Percentiles rank a stretch among this genome's conserved stretches.
Conservation (phyloP, 2,329 filamentous ascomycete genomes). For the Berkeleyomyces rouxiae region DNA sequence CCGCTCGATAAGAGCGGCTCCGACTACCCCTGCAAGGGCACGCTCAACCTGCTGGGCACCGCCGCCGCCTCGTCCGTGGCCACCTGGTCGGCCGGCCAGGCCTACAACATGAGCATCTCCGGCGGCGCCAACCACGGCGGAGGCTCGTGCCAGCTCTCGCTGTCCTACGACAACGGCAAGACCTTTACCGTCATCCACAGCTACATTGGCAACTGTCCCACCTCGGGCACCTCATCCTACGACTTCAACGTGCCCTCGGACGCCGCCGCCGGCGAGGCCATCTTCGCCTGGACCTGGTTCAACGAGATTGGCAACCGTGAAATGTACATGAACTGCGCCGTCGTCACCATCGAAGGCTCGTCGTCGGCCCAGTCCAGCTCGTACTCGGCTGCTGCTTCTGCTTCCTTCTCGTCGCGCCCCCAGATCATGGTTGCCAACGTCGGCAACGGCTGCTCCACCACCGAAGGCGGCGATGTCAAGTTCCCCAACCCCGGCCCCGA, state of each 20-base stretch:
- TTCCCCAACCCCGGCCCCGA: constrained; percentile 51
- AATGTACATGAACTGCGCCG: constrained; percentile 77
- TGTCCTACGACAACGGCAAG: constrained; percentile 55
- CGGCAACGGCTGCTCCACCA: constrained; percentile 39
- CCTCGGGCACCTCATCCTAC: constrained; percentile 31
- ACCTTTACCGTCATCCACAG: constrained; percentile 53
- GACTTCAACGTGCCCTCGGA: constrained; percentile 50
- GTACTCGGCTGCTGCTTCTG: constrained; percentile 16
- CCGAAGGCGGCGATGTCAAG: constrained; percentile 38
- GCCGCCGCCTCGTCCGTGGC: constrained; percentile 35
- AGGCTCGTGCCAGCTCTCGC: constrained; percentile 59
- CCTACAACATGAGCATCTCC: constrained; percentile 45
- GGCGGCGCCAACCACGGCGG: constrained; percentile 50
- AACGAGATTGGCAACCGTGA: constrained; percentile 63
- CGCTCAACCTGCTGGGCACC: constrained; percentile 32
- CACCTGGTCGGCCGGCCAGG: constrained; percentile 43
- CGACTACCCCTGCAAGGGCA: constrained; percentile 64
- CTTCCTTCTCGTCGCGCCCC: constrained; percentile 40
- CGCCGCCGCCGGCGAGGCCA: constrained; percentile 40
- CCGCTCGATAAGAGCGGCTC: constrained; percentile 44
- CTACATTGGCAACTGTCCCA: constrained; percentile 38
- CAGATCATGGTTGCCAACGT: constrained; percentile 58
- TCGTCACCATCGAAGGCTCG: constrained; percentile 40
- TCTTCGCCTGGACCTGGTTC: constrained; percentile 66
- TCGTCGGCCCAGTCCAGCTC: constrained; percentile 14